These are phyloP conservation scores for Trichoderma aggressivum DNA, from an alignment of 2,329 filamentous ascomycete genomes.

Conservation along the genomic window DNA sequence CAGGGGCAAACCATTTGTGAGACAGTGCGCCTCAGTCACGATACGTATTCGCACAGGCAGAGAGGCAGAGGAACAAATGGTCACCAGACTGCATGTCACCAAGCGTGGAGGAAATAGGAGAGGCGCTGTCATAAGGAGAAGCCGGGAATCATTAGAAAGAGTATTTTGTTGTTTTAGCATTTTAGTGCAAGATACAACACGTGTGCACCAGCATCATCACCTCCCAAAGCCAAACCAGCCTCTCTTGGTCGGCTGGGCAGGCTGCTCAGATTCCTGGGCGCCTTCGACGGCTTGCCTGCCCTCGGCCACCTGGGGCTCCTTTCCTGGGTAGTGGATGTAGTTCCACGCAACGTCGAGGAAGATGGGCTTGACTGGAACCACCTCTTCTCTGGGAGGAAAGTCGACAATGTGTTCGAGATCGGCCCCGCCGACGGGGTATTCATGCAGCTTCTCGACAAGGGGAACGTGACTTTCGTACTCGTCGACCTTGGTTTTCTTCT, in stretches of 20 bases:
- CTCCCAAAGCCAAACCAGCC: conserved; percentile 76
- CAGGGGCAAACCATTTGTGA: not conserved
- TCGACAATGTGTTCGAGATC: conserved; percentile 78
- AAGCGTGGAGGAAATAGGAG: not conserved
- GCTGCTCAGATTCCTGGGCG: conserved; percentile 36
- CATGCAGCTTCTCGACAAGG: conserved; percentile 69
- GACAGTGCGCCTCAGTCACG: not conserved
- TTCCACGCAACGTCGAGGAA: conserved; percentile 98
- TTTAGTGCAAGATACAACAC: not conserved
- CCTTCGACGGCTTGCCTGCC: conserved; percentile 28
- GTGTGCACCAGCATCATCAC: conserved; percentile 28
- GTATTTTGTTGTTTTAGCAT: not conserved
- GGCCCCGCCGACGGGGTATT: conserved; percentile 68
- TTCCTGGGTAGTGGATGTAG: conserved; percentile 86
- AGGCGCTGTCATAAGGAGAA: not conserved
- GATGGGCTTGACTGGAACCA: conserved; percentile 87
- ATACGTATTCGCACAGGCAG: not conserved
- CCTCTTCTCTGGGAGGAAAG: conserved; percentile 79
- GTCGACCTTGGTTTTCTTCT: conserved; percentile 44
- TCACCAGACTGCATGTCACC: not conserved
- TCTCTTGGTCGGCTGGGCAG: conserved; percentile 52
- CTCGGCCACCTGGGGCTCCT: conserved; percentile 35
- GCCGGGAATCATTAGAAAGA: not conserved
- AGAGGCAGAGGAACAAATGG: not conserved
- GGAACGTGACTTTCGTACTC: conserved; percentile 40